Percentiles rank a stretch among this genome's conserved stretches.
Evolutionary conservation across 1,284 basidiomycete species (phyloP).

Genomic region (Cutaneotrichosporon sp.): DNA sequence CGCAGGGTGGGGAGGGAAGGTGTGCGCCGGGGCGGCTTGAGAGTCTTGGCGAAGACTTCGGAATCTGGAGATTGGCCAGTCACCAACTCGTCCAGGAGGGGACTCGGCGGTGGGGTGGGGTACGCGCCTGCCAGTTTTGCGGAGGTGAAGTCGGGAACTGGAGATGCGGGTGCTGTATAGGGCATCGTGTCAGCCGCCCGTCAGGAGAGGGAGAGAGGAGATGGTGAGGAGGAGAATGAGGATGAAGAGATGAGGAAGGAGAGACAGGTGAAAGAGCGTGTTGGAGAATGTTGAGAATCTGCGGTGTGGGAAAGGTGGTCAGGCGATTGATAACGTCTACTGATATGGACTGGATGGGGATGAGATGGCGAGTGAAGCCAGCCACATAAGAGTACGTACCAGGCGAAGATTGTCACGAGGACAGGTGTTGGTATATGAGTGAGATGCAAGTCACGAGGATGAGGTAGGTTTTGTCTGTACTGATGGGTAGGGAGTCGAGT

Average conservation of each 20-base stretch:
- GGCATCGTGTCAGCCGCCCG: conserved; percentile 14
- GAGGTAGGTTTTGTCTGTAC: not conserved
- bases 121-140: conserved; percentile 10
- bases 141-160: not conserved
- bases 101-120: conserved; percentile 9
- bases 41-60: not conserved
- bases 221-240: not conserved
- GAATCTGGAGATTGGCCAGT: not conserved
- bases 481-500: not conserved
- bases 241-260: not conserved
- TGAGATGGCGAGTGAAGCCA: not conserved
- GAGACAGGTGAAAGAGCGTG: not conserved
- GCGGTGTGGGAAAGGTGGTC: not conserved
- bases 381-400: not conserved
- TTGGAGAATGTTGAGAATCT: not conserved
- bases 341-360: not conserved
- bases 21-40: conserved; percentile 1
- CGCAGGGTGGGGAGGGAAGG: conserved; percentile 7
- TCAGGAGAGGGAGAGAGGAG: conserved; percentile 1
- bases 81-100: conserved; percentile 1
- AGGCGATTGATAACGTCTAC: not conserved
- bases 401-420: not conserved
- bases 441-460: conserved; percentile 1
- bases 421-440: not conserved
- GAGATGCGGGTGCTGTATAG: conserved; percentile 9